A percentile compares a stretch with the other conserved stretches of the same genome.
Evolutionary conservation across 2,329 filamentous ascomycete genomes (phyloP).

Genomic region (Chrysoporthe cubensis): DNA sequence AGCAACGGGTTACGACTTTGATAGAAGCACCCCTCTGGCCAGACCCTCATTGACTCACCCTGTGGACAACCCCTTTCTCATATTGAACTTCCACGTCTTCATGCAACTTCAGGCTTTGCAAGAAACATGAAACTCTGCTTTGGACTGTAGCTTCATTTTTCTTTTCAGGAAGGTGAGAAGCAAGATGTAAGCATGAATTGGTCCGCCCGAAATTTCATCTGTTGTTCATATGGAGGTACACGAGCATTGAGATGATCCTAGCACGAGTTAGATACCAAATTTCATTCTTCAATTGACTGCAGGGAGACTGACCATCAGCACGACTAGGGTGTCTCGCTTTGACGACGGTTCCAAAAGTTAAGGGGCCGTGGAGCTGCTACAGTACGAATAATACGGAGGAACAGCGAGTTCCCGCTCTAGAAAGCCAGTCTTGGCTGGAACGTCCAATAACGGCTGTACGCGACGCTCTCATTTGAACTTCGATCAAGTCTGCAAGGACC

Average conservation of each 20-base stretch:
- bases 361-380: neutral
- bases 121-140: neutral
- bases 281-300: constrained; percentile 4
- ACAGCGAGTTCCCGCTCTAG: neutral
- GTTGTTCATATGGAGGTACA: neutral
- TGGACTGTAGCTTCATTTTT: neutral
- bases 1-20: neutral
- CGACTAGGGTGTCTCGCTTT: constrained; percentile 3
- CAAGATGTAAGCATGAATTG: neutral
- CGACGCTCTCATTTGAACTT: neutral
- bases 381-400: neutral
- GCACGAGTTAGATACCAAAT: neutral
- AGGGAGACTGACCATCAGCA: neutral
- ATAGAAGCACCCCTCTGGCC: constrained; percentile 1
- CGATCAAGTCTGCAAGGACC: neutral
- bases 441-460: neutral
- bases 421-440: neutral
- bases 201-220: neutral
- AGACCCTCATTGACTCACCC: neutral
- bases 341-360: neutral
- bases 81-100: neutral
- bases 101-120: neutral
- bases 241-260: neutral
- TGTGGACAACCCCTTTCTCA: neutral
- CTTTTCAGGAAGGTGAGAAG: neutral